Evolutionary conservation across 805 yeast species (phyloP), one percentile per base, ranked within the genome.

Genomic region (Pichia gijzeniarum): DNA sequence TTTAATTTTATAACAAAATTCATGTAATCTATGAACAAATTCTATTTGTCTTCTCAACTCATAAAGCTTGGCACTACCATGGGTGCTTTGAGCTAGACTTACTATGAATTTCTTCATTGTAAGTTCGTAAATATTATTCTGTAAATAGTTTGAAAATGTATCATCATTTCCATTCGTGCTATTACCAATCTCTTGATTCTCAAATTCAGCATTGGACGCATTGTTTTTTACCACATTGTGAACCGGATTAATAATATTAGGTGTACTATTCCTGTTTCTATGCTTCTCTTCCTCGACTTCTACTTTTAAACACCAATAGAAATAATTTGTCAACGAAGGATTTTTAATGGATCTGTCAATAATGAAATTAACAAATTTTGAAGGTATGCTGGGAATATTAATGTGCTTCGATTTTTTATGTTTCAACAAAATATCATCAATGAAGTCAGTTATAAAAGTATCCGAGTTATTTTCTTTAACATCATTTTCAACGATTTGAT

Each of bases 301-400:
- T 2, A 95, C 95, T 52, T 81, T 82, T 41, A 93, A 74, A 59
- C 83, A 87, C 98, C 99, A 93, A 62, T 87, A 90, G 49, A 95
- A 79, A 58, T 76, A 87, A 58, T 82, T 89, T 0, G 95, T 93
- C 35, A 95, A 68, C 17, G 75, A 69, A 18, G 76, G 74, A 58
- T 83, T 85, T 17, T 74, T 67, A 1, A 81, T 69, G 0, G 95
- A 80, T 38, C 91, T 71, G 22, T 79, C 79, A 35, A 90, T 81
- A 35, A 93, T 67, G 58, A 91, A 89, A 43, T 78, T 76, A 1
- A 87, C 85, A 42, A 85, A 64, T 0, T 90, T 88, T 0, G 91
- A 80, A 14, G 48, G 48, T 35, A 65, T 43, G 21, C 48, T 51
- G 0, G 67, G 60, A 10, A 45, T 10, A 18, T 38, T 30, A 5